Conservation (phyloP, 495 filamentous ascomycete species). For the Xylaria scruposa region DNA sequence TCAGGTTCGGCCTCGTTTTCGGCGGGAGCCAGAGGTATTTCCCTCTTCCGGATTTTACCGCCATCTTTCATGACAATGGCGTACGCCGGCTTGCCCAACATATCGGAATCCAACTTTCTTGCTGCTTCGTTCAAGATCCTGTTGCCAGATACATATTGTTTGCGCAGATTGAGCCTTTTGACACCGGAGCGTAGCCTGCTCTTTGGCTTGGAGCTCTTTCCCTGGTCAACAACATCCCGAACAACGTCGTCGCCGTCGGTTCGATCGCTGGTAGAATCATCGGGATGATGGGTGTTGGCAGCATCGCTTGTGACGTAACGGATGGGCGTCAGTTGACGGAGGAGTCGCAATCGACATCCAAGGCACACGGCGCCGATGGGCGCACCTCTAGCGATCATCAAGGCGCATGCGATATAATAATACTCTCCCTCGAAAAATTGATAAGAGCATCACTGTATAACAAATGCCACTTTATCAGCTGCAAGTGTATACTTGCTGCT, state of each 20-base stretch:
- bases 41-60: constrained; percentile 10
- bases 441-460: not conserved
- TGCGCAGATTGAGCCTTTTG: constrained; percentile 32
- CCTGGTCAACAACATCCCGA: not conserved
- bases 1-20: constrained; percentile 8
- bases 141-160: constrained; percentile 33
- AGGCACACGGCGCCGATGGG: constrained; percentile 54
- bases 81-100: constrained; percentile 45
- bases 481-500: too few relatives aligned
- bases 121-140: constrained; percentile 31
- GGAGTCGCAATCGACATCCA: constrained; percentile 52
- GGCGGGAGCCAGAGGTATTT: not conserved
- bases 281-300: not conserved
- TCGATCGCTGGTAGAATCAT: not conserved
- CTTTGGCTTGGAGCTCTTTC: not conserved
- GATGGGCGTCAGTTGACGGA: constrained; percentile 28
- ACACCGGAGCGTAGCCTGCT: not conserved
- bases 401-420: constrained; percentile 26
- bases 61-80: constrained; percentile 53
- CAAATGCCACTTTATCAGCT: not conserved
- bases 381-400: constrained; percentile 53
- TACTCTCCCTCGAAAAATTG: not conserved
- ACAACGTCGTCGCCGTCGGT: not conserved
- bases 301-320: constrained; percentile 28
- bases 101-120: constrained; percentile 28